Conservation (phyloP, 2,329 filamentous ascomycete genomes). For the Aspergillus sp. region DNA sequence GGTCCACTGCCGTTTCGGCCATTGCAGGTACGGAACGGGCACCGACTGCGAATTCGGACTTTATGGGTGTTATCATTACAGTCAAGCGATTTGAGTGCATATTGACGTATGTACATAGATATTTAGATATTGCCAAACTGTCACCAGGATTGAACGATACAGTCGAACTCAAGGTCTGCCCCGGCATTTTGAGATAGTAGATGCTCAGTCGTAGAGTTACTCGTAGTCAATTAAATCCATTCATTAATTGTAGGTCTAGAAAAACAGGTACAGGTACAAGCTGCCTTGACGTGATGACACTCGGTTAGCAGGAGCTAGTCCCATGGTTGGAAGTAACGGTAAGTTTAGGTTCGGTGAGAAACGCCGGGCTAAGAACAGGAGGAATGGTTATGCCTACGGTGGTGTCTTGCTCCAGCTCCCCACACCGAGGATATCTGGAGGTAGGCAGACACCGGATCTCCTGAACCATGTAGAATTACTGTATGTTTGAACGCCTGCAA, state of each 20-base stretch:
- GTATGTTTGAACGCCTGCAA: background rate
- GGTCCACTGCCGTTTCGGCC: background rate
- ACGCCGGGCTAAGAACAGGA: background rate
- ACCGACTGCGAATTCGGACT: background rate
- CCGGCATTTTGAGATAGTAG: background rate
- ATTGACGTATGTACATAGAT: conserved; percentile 34
- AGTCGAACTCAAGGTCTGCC: background rate
- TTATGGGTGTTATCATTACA: background rate
- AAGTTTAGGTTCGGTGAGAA: conserved; percentile 5
- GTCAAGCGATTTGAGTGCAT: conserved; percentile 15
- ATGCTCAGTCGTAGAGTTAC: background rate
- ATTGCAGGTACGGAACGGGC: background rate
- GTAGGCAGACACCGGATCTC: background rate
- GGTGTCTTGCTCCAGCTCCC: background rate
- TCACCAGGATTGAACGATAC: background rate
- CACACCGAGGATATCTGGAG: background rate
- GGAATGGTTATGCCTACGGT: background rate
- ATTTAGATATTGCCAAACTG: conserved; percentile 5
- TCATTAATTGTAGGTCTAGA: background rate
- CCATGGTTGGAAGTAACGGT: conserved; percentile 9
- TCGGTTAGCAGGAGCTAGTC: conserved; percentile 10
- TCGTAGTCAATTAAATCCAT: too few species aligned
- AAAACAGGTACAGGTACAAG: background rate
- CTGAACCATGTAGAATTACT: too few species aligned
- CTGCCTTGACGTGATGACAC: conserved; percentile 7